Evolutionary conservation across 345 rosid genomes (phyloP).

Genomic region (Ceriops tagal): DNA sequence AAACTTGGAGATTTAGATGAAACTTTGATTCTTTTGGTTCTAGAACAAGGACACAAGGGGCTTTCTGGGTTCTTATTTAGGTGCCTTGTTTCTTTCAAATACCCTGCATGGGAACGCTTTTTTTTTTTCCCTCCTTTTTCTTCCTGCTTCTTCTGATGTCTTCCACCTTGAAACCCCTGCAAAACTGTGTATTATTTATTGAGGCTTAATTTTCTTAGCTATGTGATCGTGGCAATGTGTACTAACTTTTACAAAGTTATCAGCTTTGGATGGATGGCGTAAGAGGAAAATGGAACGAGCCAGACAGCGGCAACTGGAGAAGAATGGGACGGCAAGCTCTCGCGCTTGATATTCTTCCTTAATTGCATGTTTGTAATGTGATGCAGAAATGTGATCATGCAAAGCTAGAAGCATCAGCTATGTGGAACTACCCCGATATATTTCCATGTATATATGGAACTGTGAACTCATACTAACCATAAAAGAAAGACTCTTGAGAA

Average conservation of each 20-base stretch:
- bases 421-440: background rate
- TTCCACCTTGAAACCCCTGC: no score
- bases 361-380: background rate
- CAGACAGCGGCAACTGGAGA: slow-evolving; percentile 59
- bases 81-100: no score
- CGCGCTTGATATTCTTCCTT: slow-evolving; percentile 20
- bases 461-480: background rate
- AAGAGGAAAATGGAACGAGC: slow-evolving; percentile 89
- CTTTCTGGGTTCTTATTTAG: no score
- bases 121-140: no score
- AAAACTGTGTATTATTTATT: background rate
- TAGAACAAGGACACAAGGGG: no score
- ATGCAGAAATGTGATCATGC: no score
- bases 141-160: no score
- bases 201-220: background rate
- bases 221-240: background rate
- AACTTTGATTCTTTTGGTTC: no score
- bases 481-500: background rate
- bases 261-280: slow-evolving; percentile 92
- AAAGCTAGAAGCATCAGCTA: background rate
- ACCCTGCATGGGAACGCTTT: no score
- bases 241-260: slow-evolving; percentile 1
- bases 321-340: slow-evolving; percentile 45
- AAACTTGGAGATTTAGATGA: no score
- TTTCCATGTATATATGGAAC: slow-evolving; percentile 1